phyloP scores from a whole-genome alignment of 179 eudicot species.

The Carnegiea gigantea region DNA sequence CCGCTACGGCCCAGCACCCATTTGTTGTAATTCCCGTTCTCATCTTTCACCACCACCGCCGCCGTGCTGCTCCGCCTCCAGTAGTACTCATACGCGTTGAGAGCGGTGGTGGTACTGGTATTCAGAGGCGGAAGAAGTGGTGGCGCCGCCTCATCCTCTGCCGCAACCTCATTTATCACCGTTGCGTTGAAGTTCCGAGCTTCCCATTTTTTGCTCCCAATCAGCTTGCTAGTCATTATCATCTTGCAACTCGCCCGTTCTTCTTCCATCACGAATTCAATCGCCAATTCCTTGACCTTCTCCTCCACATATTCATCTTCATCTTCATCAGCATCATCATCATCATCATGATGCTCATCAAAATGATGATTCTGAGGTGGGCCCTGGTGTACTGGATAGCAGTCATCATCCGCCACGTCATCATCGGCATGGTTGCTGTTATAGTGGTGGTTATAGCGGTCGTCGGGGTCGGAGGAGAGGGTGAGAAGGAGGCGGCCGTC shows the following conservation, averaged over 20 bases:
- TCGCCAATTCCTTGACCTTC: background rate
- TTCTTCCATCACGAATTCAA: slow-evolving; percentile 5
- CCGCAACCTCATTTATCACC: slow-evolving; percentile 26
- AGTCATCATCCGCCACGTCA: background rate
- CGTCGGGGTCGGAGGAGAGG: slow-evolving; percentile 19
- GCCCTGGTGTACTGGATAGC: too few species aligned
- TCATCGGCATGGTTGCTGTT: background rate
- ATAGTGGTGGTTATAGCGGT: too few species aligned
- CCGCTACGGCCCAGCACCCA: slow-evolving; percentile 23
- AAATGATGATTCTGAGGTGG: too few species aligned
- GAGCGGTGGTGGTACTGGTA: background rate
- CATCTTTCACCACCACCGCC: slow-evolving; percentile 28
- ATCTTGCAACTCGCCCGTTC: background rate
- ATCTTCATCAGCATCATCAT: too few species aligned
- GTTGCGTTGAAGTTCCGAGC: slow-evolving; percentile 30
- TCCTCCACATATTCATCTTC: background rate
- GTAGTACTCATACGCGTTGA: slow-evolving; percentile 68
- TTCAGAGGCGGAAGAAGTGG: background rate
- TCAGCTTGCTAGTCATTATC: slow-evolving; percentile 37
- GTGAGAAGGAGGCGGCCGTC: slow-evolving; percentile 78
- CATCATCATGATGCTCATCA: too few species aligned
- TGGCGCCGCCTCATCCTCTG: slow-evolving; percentile 15
- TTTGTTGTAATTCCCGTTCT: slow-evolving; percentile 16
- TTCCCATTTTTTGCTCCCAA: slow-evolving; percentile 21
- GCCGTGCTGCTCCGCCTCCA: slow-evolving; percentile 44